These are phyloP conservation scores for Fusarium verrucosum DNA, from an alignment of 2,329 filamentous ascomycete species.

Conservation along the genomic window DNA sequence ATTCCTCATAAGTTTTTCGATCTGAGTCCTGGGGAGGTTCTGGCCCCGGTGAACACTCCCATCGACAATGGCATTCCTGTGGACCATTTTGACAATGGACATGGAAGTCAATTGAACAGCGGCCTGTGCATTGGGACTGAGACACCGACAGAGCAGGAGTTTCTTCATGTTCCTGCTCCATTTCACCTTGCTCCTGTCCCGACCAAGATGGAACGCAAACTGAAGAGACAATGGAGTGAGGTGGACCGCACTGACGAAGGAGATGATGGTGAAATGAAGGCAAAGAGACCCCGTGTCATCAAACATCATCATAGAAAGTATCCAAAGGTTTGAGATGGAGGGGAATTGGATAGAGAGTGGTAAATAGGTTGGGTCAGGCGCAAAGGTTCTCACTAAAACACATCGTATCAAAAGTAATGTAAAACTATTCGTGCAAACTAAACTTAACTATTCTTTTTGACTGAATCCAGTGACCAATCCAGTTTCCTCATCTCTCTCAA, in stretches of 20 bases:
- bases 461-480: constrained; percentile 51
- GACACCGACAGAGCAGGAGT: neutral
- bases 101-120: neutral
- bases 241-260: neutral
- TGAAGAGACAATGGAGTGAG: neutral
- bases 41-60: no score
- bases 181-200: neutral
- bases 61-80: accelerated
- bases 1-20: neutral
- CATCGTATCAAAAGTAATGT: neutral
- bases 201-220: neutral
- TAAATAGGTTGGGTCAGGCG: no score
- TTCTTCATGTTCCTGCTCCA: neutral
- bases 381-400: accelerated
- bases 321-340: no score
- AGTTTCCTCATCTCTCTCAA: constrained; percentile 50
- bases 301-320: neutral
- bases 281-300: neutral
- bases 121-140: neutral
- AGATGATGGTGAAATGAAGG: neutral
- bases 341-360: neutral
- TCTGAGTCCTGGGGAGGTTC: no score
- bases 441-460: neutral
- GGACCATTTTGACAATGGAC: neutral
- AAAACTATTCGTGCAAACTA: neutral